Percentiles rank a stretch among this genome's conserved stretches.
These are phyloP conservation scores for Pleomassaria siparia DNA, from an alignment of 2,329 filamentous ascomycete genomes.

Conservation along the genomic window DNA sequence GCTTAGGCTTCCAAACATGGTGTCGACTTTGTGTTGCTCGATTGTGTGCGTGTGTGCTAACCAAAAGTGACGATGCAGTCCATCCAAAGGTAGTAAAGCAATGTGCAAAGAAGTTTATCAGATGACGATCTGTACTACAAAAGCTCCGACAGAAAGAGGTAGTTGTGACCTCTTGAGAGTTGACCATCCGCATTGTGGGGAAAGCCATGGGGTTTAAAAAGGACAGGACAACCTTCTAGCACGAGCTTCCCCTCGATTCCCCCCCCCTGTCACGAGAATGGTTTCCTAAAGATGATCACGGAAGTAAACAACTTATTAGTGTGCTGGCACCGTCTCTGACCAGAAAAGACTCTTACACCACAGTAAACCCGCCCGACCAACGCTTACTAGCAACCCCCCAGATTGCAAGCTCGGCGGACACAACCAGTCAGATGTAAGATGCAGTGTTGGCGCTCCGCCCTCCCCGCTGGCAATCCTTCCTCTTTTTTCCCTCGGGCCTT, in stretches of 20 bases:
- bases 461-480: too few species aligned
- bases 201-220: conserved; percentile 18
- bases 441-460: too few species aligned
- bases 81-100: conserved; percentile 11
- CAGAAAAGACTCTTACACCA: conserved; percentile 1
- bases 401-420: too few species aligned
- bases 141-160: conserved; percentile 7
- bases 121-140: conserved; percentile 11
- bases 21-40: conserved; percentile 3
- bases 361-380: too few species aligned
- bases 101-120: conserved; percentile 1
- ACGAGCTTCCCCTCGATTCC: conserved; percentile 10
- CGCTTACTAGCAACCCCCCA: too few species aligned
- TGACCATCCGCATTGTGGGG: conserved; percentile 6
- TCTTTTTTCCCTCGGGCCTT: too few species aligned
- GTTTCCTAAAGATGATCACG: conserved; percentile 15
- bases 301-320: conserved; percentile 16
- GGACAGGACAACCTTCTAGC: conserved; percentile 6
- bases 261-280: conserved; percentile 15
- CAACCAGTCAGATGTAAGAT: too few species aligned
- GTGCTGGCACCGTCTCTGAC: neutral
- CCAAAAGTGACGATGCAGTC: too few species aligned
- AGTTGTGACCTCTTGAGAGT: conserved; percentile 2
- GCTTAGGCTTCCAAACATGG: conserved; percentile 32
- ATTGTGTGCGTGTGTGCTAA: conserved; percentile 9